A percentile compares a stretch with the other conserved stretches of the same genome.
These are phyloP conservation scores for Arctostaphylos glauca DNA, from an alignment of 148 eudicot genomes.

Conservation along the genomic window DNA sequence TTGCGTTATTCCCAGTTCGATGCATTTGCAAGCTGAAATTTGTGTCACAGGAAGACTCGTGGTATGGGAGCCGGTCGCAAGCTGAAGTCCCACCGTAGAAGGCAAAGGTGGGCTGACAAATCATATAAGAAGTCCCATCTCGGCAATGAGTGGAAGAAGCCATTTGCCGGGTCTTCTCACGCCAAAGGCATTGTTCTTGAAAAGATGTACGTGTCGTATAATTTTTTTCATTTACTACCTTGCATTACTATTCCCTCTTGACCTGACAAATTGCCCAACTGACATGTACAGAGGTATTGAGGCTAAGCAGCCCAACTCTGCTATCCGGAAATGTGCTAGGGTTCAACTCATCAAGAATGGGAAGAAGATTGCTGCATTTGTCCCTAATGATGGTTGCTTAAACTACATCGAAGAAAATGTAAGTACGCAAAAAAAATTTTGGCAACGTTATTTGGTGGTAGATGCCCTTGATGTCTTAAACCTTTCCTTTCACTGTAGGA, in stretches of 20 bases:
- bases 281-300: slow-evolving; percentile 72
- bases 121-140: slow-evolving; percentile 89
- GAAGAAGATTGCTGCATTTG: slow-evolving; percentile 96
- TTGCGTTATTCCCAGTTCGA: background rate
- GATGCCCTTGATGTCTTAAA: background rate
- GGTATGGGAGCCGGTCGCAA: slow-evolving; percentile 96
- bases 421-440: slow-evolving; percentile 20
- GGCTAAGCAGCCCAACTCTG: slow-evolving; percentile 97
- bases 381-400: slow-evolving; percentile 95
- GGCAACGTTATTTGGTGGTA: background rate
- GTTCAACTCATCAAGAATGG: slow-evolving; percentile 94
- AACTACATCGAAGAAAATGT: slow-evolving; percentile 94
- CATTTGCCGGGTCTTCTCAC: slow-evolving; percentile 89
- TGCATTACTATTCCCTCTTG: background rate
- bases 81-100: slow-evolving; percentile 75
- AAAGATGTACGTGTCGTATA: slow-evolving; percentile 54
- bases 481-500: slow-evolving; percentile 37
- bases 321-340: slow-evolving; percentile 94
- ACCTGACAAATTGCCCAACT: slow-evolving; percentile 3
- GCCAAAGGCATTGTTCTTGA: slow-evolving; percentile 95
- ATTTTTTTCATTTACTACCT: background rate
- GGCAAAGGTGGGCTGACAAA: slow-evolving; percentile 93
- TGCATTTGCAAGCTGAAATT: background rate
- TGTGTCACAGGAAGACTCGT: slow-evolving; percentile 60
- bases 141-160: slow-evolving; percentile 95